Evolutionary conservation across 805 yeast species (phyloP).

Genomic region (Candida boidinii): DNA sequence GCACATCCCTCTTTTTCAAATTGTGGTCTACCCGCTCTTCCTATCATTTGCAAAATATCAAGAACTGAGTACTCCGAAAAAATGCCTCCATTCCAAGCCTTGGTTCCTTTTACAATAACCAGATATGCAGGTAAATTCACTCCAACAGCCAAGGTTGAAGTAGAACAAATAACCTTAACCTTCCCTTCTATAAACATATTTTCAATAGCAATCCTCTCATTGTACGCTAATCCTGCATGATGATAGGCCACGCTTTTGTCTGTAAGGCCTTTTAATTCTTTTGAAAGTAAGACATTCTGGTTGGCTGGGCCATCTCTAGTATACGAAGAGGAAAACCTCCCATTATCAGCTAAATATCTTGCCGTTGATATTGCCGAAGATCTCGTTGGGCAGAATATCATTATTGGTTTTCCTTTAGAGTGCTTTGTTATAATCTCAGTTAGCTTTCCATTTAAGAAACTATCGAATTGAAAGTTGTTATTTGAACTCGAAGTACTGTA

Average conservation of each 20-base stretch:
- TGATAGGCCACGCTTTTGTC: conserved; percentile 41
- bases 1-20: conserved; percentile 44
- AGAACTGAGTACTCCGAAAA: conserved; percentile 45
- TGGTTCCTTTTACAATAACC: conserved; percentile 56
- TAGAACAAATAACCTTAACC: conserved; percentile 40
- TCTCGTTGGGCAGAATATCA: conserved; percentile 48
- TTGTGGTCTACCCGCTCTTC: conserved; percentile 58
- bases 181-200: conserved; percentile 32
- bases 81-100: conserved; percentile 42
- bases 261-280: conserved; percentile 16
- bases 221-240: conserved; percentile 46
- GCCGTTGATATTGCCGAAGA: conserved; percentile 39
- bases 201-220: conserved; percentile 40
- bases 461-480: conserved; percentile 42
- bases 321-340: background rate
- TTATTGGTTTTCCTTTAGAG: conserved; percentile 32
- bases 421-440: conserved; percentile 29
- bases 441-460: conserved; percentile 31
- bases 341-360: conserved; percentile 23
- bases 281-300: background rate
- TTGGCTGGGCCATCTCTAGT: background rate
- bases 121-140: conserved; percentile 54
- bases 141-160: conserved; percentile 55
- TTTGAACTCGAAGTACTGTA: conserved; percentile 23
- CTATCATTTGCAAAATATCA: conserved; percentile 56